Base-by-base conservation (phyloP, 139 green algal species). In the Micractinium sp. region DNA sequence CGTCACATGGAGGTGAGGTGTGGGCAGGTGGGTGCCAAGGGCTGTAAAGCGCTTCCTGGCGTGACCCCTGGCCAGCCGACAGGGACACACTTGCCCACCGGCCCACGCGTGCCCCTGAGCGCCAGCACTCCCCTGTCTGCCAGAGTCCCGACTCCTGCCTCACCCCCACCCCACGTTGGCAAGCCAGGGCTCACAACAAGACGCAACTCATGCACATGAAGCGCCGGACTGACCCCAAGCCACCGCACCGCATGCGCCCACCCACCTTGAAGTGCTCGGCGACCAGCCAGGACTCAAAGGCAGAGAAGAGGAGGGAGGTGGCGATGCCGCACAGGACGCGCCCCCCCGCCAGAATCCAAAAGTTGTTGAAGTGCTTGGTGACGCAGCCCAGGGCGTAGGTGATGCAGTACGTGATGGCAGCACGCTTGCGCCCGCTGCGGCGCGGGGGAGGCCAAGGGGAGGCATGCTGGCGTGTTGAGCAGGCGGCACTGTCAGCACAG, bases 281-380 rank as follows among this genome's bases (percentile, higher is more conserved):
- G 71, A 90, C 88, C 35, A 90, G 76, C 77, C 98, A 99, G 0
- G 95, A 97, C 93, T 99, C 98, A 87, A 99, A 99, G 27, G 97
- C 96, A 16, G 94, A 98, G 93, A 99, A 99, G 53, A 99, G 95
- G 47, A 99, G 95, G 15, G 94, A 98, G n/a, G 98, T 99, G 39
- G 98, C 95, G 27, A 99, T 95, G 76, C 98, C 98, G 31, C 98
- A 98, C 74, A 99, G 94, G n/a, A 99, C 66, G 35, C 98, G 95
- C 0, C 98, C 98, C 0, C 98, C 35, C 0, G 98, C 53, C 89
- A 99, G 95, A n/a, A 99, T 91, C 36, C 89, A 90, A 89, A 98
- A 99, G 86, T 95, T 92, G 87, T 94, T 92, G 73, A 91, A 98
- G 96, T 99, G 98, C 94, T 99, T 99, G 60, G 98, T 99, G 80